phyloP scores from a whole-genome alignment of 768 basidiomycete genomes.

The Suillus americanus region DNA sequence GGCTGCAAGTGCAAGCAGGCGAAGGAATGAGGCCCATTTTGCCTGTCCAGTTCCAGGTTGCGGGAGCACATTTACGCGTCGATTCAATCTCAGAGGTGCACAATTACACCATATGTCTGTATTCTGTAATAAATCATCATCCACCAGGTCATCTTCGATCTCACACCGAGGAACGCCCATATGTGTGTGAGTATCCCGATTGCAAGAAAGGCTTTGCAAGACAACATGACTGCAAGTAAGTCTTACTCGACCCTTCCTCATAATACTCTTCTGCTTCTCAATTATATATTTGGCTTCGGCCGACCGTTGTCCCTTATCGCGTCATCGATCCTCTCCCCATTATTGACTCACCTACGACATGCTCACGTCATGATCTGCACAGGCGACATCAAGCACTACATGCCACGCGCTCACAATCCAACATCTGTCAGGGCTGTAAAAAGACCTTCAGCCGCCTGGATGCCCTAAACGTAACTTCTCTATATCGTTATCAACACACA shows the following conservation, averaged over 20 bases:
- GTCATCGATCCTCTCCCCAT: not conserved
- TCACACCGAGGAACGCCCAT: conserved; percentile 94
- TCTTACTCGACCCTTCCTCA: conserved; percentile 17
- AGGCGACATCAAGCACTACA: conserved; percentile 92
- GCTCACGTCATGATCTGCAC: conserved; percentile 12
- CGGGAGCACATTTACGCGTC: conserved; percentile 94
- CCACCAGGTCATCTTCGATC: conserved; percentile 87
- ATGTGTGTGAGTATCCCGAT: conserved; percentile 90
- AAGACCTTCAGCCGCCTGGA: conserved; percentile 94
- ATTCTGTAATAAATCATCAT: conserved; percentile 3
- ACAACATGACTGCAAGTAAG: conserved; percentile 96
- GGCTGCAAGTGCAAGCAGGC: conserved; percentile 83
- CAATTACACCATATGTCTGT: conserved; percentile 12
- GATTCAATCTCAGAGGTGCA: conserved; percentile 83
- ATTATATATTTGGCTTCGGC: not conserved
- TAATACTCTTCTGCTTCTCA: not conserved
- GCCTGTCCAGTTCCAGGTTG: conserved; percentile 93
- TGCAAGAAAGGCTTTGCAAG: conserved; percentile 95
- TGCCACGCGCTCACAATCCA: conserved; percentile 76
- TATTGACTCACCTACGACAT: conserved; percentile 2
- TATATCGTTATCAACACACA: conserved; percentile 5
- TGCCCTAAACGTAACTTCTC: conserved; percentile 82
- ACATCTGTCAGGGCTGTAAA: conserved; percentile 88
- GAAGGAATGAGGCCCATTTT: conserved; percentile 90
- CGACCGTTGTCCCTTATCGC: not conserved